Conservation (phyloP, 2,329 filamentous ascomycete genomes). For the Rutstroemia sp. region DNA sequence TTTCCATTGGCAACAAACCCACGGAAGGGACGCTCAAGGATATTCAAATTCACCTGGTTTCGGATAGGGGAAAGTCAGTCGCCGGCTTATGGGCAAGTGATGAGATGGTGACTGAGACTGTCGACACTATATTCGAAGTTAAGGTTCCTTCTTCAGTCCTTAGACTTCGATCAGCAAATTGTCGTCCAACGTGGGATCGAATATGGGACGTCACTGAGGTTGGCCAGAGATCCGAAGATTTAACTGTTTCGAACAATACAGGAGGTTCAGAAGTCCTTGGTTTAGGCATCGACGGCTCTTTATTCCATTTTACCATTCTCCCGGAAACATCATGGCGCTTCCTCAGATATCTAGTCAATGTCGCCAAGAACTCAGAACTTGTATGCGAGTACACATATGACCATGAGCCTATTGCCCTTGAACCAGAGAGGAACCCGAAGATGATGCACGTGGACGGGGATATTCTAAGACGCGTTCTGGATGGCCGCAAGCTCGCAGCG, state of each 20-base stretch:
- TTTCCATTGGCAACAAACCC: neutral
- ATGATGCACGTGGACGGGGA: slow-evolving; percentile 62
- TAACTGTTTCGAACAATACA: neutral
- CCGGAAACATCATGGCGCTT: slow-evolving; percentile 55
- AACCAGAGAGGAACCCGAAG: slow-evolving; percentile 36
- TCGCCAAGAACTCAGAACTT: slow-evolving; percentile 43
- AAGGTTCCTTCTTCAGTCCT: slow-evolving; percentile 49
- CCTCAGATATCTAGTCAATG: slow-evolving; percentile 64
- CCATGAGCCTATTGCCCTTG: slow-evolving; percentile 20
- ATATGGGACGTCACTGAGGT: slow-evolving; percentile 9
- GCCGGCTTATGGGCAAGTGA: slow-evolving; percentile 26
- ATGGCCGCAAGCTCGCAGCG: slow-evolving; percentile 38
- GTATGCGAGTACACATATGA: slow-evolving; percentile 43
- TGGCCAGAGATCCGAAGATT: neutral
- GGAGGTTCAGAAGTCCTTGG: slow-evolving; percentile 48
- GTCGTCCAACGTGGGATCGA: slow-evolving; percentile 33
- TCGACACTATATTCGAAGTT: slow-evolving; percentile 44
- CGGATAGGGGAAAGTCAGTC: slow-evolving; percentile 27
- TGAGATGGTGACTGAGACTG: slow-evolving; percentile 23
- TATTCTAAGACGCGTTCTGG: slow-evolving; percentile 48
- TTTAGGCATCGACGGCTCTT: slow-evolving; percentile 59
- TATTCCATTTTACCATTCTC: slow-evolving; percentile 64
- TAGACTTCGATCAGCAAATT: slow-evolving; percentile 45
- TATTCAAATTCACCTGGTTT: slow-evolving; percentile 23
- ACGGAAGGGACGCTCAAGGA: neutral